Evolutionary conservation across 2,329 filamentous ascomycete genomes (phyloP).

Genomic region (Harringtonia lauricola): DNA sequence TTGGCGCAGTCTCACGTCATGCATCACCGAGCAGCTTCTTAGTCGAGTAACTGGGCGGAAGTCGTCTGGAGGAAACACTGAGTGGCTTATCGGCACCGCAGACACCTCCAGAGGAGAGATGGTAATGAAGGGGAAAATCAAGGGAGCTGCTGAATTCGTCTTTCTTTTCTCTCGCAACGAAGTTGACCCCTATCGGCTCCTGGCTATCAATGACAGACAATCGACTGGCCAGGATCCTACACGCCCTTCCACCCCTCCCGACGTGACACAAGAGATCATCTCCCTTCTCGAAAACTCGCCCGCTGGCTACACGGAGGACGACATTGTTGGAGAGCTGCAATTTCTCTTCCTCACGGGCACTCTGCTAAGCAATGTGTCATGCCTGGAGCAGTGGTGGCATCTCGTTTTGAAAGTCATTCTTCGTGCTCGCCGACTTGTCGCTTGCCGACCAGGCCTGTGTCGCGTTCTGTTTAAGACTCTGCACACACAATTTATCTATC

Average conservation of each 20-base stretch:
- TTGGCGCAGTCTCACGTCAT: conserved; percentile 41
- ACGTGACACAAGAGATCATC: conserved; percentile 16
- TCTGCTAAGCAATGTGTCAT: conserved; percentile 46
- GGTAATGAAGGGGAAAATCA: conserved; percentile 24
- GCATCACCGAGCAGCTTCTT: conserved; percentile 33
- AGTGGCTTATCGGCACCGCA: conserved; percentile 42
- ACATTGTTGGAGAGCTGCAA: conserved; percentile 49
- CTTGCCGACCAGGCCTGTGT: conserved; percentile 31
- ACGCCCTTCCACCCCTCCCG: conserved; percentile 9
- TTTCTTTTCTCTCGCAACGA: conserved; percentile 37
- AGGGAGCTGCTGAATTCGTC: conserved; percentile 26
- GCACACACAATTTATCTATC: conserved; percentile 43
- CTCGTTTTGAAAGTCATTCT: conserved; percentile 40
- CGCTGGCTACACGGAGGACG: conserved; percentile 20
- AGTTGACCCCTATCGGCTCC: conserved; percentile 26
- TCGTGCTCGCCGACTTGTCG: conserved; percentile 34
- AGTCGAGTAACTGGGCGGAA: conserved; percentile 32
- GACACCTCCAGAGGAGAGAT: conserved; percentile 37
- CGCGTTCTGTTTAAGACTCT: conserved; percentile 36
- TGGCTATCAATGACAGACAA: neutral
- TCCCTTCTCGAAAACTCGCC: conserved; percentile 13
- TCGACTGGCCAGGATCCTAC: neutral
- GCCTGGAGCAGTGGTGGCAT: conserved; percentile 52
- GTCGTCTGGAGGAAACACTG: conserved; percentile 13
- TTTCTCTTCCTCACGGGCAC: conserved; percentile 47